Conservation (phyloP, 1,284 basidiomycete genomes). For the Ustilago crameri region DNA sequence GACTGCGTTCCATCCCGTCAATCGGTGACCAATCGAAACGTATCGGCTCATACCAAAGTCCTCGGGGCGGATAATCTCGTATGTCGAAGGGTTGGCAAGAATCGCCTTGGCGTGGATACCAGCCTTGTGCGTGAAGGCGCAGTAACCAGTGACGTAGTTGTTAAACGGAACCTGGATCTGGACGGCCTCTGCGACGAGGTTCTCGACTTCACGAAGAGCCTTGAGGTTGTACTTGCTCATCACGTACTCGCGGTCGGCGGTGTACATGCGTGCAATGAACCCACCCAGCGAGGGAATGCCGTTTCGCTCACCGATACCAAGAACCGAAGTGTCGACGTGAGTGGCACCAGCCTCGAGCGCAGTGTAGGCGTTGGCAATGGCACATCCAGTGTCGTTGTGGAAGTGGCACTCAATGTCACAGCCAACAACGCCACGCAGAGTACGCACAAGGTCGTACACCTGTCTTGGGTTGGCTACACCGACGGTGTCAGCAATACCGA, state of each 20-base stretch:
- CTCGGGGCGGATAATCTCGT: slow-evolving; percentile 74
- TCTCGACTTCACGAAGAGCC: slow-evolving; percentile 98
- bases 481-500: slow-evolving; percentile 99
- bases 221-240: slow-evolving; percentile 98
- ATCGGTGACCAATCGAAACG: slow-evolving; percentile 96
- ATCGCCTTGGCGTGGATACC: slow-evolving; percentile 99
- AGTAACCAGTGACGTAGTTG: slow-evolving; percentile 89
- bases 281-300: slow-evolving; percentile 98
- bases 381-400: slow-evolving; percentile 94
- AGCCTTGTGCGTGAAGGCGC: slow-evolving; percentile 99
- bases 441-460: slow-evolving; percentile 97
- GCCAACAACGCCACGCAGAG: slow-evolving; percentile 84
- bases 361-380: slow-evolving; percentile 98
- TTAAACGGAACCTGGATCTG: slow-evolving; percentile 98
- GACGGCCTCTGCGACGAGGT: slow-evolving; percentile 97
- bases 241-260: slow-evolving; percentile 89
- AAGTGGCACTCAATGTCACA: slow-evolving; percentile 93
- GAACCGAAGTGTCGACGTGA: slow-evolving; percentile 86
- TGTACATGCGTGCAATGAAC: slow-evolving; percentile 92
- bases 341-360: slow-evolving; percentile 99
- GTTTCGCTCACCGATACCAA: slow-evolving; percentile 98
- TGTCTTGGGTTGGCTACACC: slow-evolving; percentile 98
- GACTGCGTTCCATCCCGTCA: slow-evolving; percentile 98
- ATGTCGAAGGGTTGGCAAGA: slow-evolving; percentile 98
- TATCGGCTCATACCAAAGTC: slow-evolving; percentile 98